Conservation (phyloP, 1,284 basidiomycete species). For the Boletus mariae region DNA sequence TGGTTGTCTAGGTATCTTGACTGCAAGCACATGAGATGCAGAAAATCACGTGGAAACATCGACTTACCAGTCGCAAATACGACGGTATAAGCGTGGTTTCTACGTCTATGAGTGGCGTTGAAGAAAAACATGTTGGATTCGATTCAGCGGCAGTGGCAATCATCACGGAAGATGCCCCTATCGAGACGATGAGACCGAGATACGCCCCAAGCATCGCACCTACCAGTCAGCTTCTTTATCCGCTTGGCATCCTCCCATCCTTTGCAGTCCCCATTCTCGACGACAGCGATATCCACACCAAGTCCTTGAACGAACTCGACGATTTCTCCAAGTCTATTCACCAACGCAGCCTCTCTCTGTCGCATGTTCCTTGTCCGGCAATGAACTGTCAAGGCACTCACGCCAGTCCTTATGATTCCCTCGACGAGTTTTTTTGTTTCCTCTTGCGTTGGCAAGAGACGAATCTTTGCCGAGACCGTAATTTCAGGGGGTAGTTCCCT, state of each 20-base stretch:
- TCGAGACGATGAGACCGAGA: conserved; percentile 3
- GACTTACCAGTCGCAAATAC: conserved; percentile 71
- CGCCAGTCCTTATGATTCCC: conserved; percentile 82
- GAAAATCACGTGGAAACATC: neutral
- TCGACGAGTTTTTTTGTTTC: conserved; percentile 86
- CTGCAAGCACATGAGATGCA: conserved; percentile 30
- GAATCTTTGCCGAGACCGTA: conserved; percentile 89
- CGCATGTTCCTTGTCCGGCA: conserved; percentile 95
- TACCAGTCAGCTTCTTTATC: conserved; percentile 74
- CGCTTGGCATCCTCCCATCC: conserved; percentile 76
- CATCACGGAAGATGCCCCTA: conserved; percentile 92
- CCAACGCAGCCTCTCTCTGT: conserved; percentile 75
- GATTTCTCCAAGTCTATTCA: conserved; percentile 79
- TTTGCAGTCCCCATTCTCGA: conserved; percentile 93
- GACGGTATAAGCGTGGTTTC: conserved; percentile 71
- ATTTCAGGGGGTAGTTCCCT: conserved; percentile 72
- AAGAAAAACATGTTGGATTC: conserved; percentile 87
- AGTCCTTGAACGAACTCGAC: conserved; percentile 74
- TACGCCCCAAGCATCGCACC: conserved; percentile 7
- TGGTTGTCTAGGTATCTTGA: conserved; percentile 72
- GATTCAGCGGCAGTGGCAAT: conserved; percentile 92
- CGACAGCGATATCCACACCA: conserved; percentile 75
- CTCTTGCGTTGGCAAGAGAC: conserved; percentile 81
- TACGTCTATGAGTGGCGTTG: conserved; percentile 64
- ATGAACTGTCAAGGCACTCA: conserved; percentile 90